A percentile compares a stretch with the other conserved stretches of the same genome.
Conservation (phyloP, 495 filamentous ascomycete genomes). For the Apodospora peruviana region DNA sequence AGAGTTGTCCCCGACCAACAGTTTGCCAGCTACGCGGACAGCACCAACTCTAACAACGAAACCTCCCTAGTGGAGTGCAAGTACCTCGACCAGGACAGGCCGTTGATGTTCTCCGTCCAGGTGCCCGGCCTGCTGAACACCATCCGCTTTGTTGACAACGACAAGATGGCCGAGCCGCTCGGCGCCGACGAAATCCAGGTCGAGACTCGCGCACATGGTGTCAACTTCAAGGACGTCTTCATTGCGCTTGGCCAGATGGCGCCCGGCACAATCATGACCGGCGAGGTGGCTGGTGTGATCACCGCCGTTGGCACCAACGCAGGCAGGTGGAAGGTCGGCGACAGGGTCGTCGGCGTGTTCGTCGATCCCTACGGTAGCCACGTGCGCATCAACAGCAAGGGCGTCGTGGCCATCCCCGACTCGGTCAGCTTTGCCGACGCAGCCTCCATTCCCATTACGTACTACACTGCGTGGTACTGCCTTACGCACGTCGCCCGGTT, state of each 20-base stretch:
- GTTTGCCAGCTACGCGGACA: neutral
- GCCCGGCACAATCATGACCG: conserved; percentile 23
- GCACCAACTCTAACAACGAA: neutral
- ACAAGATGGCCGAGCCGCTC: conserved; percentile 4
- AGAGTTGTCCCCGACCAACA: neutral
- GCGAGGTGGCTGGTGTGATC: conserved; percentile 37
- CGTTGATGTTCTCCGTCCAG: neutral
- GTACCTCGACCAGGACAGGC: conserved; percentile 2
- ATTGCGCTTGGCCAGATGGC: conserved; percentile 20
- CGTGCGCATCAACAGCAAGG: neutral
- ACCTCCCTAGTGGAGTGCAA: neutral
- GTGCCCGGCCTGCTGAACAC: conserved; percentile 15
- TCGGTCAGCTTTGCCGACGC: conserved; percentile 25
- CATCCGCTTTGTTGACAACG: conserved; percentile 14
- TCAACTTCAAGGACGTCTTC: conserved; percentile 31
- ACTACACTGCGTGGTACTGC: conserved; percentile 28
- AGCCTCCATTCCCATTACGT: conserved; percentile 28
- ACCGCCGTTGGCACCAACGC: conserved; percentile 45
- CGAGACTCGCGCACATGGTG: conserved; percentile 15
- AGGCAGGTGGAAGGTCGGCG: conserved; percentile 33
- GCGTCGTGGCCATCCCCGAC: conserved; percentile 5
- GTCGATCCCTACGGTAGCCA: conserved; percentile 2
- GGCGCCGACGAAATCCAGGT: conserved; percentile 17
- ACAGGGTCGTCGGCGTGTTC: conserved; percentile 27
- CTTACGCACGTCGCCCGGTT: conserved; percentile 26